These are phyloP conservation scores for Dendrocalamus sinicus DNA, from an alignment of 176 grass and related monocot species.

Conservation along the genomic window DNA sequence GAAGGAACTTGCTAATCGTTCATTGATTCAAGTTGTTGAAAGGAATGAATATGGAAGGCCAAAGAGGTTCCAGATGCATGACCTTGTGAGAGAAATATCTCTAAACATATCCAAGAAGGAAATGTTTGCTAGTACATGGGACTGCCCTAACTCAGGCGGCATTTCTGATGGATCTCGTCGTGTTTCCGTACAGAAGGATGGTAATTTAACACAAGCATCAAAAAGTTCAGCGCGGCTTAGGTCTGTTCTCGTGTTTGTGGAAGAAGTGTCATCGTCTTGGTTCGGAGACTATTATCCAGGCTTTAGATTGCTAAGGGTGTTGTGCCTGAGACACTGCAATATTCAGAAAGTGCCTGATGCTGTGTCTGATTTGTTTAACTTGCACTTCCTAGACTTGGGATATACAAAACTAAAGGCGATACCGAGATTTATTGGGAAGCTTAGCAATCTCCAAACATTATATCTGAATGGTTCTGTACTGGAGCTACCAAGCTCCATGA, in stretches of 20 bases:
- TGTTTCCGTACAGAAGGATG: constrained; percentile 33
- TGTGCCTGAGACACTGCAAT: constrained; percentile 33
- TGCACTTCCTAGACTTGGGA: constrained; percentile 48
- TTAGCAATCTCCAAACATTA: constrained; percentile 50
- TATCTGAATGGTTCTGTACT: constrained; percentile 42
- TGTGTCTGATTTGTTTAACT: constrained; percentile 48
- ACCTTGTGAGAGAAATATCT: constrained; percentile 54
- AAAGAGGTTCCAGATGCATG: constrained; percentile 48
- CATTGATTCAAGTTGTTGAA: constrained; percentile 46
- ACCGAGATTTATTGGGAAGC: constrained; percentile 42
- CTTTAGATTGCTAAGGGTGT: constrained; percentile 52
- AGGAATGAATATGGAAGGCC: constrained; percentile 40
- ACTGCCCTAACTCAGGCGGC: background rate
- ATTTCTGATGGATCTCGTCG: constrained; percentile 9
- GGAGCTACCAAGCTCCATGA: constrained; percentile 40
- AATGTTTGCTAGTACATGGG: constrained; percentile 37
- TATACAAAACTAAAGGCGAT: constrained; percentile 39
- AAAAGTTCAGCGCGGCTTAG: constrained; percentile 25
- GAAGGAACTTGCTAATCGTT: constrained; percentile 43
- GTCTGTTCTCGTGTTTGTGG: background rate
- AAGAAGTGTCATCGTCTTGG: constrained; percentile 14
- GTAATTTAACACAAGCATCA: background rate
- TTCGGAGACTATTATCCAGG: constrained; percentile 28
- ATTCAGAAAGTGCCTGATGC: constrained; percentile 46
- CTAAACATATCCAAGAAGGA: constrained; percentile 42